phyloP scores from a whole-genome alignment of 345 rosid genomes.

The Ailanthus altissimus region DNA sequence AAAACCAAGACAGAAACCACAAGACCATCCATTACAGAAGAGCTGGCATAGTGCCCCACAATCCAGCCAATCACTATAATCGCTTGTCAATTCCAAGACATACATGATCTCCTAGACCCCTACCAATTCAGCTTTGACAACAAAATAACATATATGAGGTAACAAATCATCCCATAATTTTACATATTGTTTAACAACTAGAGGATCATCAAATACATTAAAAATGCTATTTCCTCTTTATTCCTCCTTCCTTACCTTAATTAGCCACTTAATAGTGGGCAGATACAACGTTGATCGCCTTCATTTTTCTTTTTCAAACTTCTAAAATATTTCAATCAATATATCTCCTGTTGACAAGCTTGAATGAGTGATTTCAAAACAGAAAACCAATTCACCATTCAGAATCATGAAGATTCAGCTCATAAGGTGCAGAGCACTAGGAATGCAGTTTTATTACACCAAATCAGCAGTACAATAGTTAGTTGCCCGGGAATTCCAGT shows the following conservation, averaged over 20 bases:
- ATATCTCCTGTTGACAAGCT: conserved; percentile 22
- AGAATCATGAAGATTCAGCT: conserved; percentile 9
- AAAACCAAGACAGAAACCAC: conserved; percentile 7
- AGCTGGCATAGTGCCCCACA: conserved; percentile 23
- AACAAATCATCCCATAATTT: not conserved
- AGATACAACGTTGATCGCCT: conserved; percentile 9
- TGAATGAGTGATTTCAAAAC: conserved; percentile 18
- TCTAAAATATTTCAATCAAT: conserved; percentile 25
- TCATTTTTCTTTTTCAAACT: conserved; percentile 23
- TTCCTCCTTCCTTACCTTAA: conserved; percentile 14
- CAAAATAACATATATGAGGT: not conserved
- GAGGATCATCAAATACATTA: not conserved
- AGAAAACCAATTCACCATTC: conserved; percentile 9
- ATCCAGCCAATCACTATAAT: not conserved
- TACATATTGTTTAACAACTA: conserved; percentile 10
- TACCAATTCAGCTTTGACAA: conserved; percentile 21
- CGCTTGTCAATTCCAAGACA: conserved; percentile 9
- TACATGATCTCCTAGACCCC: conserved; percentile 19
- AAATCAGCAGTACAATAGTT: not conserved
- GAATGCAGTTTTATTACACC: not conserved
- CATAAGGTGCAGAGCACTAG: not conserved
- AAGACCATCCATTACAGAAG: not conserved
- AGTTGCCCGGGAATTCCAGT: not conserved
- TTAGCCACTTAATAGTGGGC: not conserved
- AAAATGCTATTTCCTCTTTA: not conserved